Evolutionary conservation across 306 rosid genomes (phyloP), one percentile per base, ranked within the genome.

Genomic region (Abrus pulchellus): DNA sequence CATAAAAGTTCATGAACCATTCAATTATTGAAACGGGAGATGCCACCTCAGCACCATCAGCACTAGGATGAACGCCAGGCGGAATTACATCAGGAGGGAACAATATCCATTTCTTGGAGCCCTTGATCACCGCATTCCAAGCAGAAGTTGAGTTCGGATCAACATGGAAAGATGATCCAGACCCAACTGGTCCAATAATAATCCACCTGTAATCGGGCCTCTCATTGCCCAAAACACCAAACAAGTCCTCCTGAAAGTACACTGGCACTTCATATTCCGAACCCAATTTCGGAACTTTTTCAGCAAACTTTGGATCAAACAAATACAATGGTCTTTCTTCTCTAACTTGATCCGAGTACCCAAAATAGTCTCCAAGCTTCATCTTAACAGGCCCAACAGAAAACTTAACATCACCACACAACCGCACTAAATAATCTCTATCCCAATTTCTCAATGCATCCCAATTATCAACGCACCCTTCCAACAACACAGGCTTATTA

Each of bases 1-100:
- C 88, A 53, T 94, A 94, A 47, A 94, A 94, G 90, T 94, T 93
- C 99, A 94, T 94, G 88, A 94, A 94, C 99, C 99, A 94, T 82
- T 94, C 99, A 27, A 85, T 90, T 74, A 94, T 92, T 7, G 99
- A 94, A 80, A 94, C 95, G 3, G 99, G 98, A 41, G 97, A 93
- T 9, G 97, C 98, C 30, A 95, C 99, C 82, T 93, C 97, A 0
- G 97, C 88, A 10, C 99, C 99, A 77, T 93, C 99, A 0, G 97
- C 97, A 88, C 98, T 95, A 36, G 98, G 99, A 86, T 93, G 97
- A 80, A 93, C 97, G 1, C 98, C 98, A 0, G 98, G 97, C 2
- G 99, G 98, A 82, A 88, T 86, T 1, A 90, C 92, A 76, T 91
- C 94, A 3, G 98, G 97, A 77, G 98, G 99, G 86, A 95, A 93